phyloP scores from a whole-genome alignment of 306 rosid genomes.

The Morella rubra region DNA sequence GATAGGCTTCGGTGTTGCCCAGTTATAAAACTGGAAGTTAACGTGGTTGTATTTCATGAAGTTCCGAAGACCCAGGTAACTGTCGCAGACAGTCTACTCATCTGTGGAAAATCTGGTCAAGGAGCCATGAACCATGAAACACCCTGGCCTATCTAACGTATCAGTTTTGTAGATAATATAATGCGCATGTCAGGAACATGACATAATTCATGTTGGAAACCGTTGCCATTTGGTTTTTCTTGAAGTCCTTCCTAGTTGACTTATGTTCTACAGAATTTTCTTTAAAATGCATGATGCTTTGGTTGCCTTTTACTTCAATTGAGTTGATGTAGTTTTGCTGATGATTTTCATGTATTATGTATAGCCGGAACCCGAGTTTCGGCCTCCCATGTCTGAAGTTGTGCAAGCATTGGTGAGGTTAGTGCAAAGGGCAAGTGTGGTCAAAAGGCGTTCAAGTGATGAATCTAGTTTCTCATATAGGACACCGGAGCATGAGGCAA shows the following conservation, averaged over 20 bases:
- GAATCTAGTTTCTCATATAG: conserved; percentile 70
- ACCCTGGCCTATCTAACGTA: too few relatives aligned
- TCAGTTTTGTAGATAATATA: too few relatives aligned
- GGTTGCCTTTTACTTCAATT: neutral
- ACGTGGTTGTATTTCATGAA: too few relatives aligned
- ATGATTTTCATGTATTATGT: neutral
- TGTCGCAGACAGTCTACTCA: too few relatives aligned
- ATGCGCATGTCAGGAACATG: neutral
- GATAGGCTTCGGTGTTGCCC: too few relatives aligned
- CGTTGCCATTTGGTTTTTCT: too few relatives aligned
- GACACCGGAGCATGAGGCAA: conserved; percentile 79
- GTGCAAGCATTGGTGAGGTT: conserved; percentile 90
- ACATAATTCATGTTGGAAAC: neutral
- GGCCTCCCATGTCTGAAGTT: conserved; percentile 98
- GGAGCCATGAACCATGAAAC: too few relatives aligned
- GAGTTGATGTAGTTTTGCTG: neutral
- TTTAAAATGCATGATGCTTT: neutral
- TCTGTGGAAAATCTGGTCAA: too few relatives aligned
- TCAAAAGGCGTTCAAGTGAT: conserved; percentile 83
- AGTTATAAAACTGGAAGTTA: too few relatives aligned
- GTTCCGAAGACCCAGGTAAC: too few relatives aligned
- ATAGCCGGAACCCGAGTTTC: conserved; percentile 91
- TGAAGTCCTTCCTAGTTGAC: neutral
- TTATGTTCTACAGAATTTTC: neutral
- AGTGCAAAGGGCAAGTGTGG: conserved; percentile 87